Base-by-base conservation (phyloP, 2,329 filamentous ascomycete genomes). In the Scytalidium sp. region DNA sequence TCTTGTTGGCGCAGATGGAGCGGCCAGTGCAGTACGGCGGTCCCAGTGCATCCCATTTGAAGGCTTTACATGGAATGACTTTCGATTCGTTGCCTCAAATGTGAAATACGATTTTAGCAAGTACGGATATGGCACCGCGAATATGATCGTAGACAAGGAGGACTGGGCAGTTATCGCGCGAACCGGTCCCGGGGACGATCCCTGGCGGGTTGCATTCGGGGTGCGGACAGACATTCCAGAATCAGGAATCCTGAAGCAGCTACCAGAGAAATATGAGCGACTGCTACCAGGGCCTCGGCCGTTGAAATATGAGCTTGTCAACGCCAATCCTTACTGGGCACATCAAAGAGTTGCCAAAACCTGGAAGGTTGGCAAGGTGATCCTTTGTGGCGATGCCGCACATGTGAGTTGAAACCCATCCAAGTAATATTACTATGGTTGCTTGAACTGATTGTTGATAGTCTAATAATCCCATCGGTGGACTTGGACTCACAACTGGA, bases 301-400 rank as follows among this genome's bases (percentile, higher is more conserved):
- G 13, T 13, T 23, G 17, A 19, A 43, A 19, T 20, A 43, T 17
- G 20, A 15, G 17, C n/a, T 29, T 36, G 61, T 67, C 43, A 69
- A 70, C 49, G 69, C 82, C 59, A 79, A 75, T 36, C 81, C 81
- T 0, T 85, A 85, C 64, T 76, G 73, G 52, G 75, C 84, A 62
- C 81, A 85, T 56, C 81, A 85, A 61, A 73, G 81, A 6, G 80
- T 80, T 52, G 80, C 80, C 3, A 70, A 73, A 2, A 71, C 68
- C 9, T 81, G 84, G 62, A 72, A 80, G n/a, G 74, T 79, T 1
- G 81, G 81, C 0, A 74, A 77, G 6, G 67, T 84, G 36, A 50
- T 83, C 4, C 67, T 85, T 0, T 80, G 76, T 1, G 81, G 80
- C 0, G 82, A 85, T 65, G 81, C 82, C 2, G 82, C 81, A 2